Conservation (phyloP, 2,329 filamentous ascomycete species). For the Fusarium fracticaudum region DNA sequence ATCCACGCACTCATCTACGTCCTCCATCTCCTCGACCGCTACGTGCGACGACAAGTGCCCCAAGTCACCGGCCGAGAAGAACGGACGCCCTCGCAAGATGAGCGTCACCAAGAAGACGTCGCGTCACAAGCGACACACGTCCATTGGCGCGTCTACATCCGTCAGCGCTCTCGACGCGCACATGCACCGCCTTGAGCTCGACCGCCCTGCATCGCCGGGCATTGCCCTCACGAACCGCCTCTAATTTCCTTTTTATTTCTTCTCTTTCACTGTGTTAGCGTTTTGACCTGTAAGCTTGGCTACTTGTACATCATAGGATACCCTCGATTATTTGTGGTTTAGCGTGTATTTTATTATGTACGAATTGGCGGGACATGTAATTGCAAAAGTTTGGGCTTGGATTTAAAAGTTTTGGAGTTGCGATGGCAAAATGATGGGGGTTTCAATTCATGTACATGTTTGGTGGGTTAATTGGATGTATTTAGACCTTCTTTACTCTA, state of each 20-base stretch:
- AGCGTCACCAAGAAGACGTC: constrained; percentile 40
- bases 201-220: constrained; percentile 42
- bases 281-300: constrained; percentile 1
- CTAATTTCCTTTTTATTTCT: constrained; percentile 2
- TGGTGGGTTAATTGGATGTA: not conserved
- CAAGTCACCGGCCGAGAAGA: constrained; percentile 37
- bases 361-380: not conserved
- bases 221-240: constrained; percentile 43
- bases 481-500: constrained; percentile 12
- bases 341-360: constrained; percentile 30
- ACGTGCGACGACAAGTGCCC: constrained; percentile 32
- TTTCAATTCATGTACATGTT: not conserved
- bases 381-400: not conserved
- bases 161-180: constrained; percentile 35
- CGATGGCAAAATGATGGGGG: constrained; percentile 3
- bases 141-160: constrained; percentile 34
- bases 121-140: constrained; percentile 38
- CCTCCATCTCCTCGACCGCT: constrained; percentile 38
- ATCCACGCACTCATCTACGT: constrained; percentile 33
- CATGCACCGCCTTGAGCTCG: constrained; percentile 44
- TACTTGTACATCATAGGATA: constrained; percentile 34
- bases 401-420: not conserved
- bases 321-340: constrained; percentile 20
- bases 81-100: constrained; percentile 43
- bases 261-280: no score